A percentile compares a stretch with the other conserved stretches of the same genome.
These are phyloP conservation scores for Hanseniaspora lachancei DNA, from an alignment of 805 yeast species.

Conservation along the genomic window DNA sequence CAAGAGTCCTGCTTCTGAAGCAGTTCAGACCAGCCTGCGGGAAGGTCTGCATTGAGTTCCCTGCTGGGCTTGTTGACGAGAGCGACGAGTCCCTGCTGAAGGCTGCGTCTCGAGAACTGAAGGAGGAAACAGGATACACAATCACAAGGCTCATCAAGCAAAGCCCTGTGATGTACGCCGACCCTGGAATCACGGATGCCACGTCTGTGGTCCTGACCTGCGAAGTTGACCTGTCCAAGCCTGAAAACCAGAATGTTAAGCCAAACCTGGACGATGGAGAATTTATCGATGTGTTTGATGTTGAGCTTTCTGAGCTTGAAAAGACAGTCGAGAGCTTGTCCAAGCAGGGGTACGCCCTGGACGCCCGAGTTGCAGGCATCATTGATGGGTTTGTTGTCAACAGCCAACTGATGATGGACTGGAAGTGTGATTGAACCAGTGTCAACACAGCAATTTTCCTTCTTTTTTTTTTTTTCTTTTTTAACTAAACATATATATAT, in stretches of 20 bases:
- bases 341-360: constrained; percentile 60
- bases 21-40: constrained; percentile 89
- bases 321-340: constrained; percentile 39
- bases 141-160: constrained; percentile 45
- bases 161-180: constrained; percentile 47
- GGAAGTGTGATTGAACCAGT: constrained; percentile 7
- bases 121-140: constrained; percentile 80
- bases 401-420: constrained; percentile 10
- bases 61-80: constrained; percentile 89
- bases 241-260: constrained; percentile 53
- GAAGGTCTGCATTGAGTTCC: constrained; percentile 81
- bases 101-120: constrained; percentile 77
- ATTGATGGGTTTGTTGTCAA: constrained; percentile 4
- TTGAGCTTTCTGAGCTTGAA: constrained; percentile 49
- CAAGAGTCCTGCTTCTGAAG: constrained; percentile 53
- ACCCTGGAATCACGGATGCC: constrained; percentile 86
- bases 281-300: constrained; percentile 76
- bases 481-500: too few relatives aligned
- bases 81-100: constrained; percentile 51
- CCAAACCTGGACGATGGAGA: constrained; percentile 80
- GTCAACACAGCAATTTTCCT: too few relatives aligned
- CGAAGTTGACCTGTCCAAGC: constrained; percentile 55
- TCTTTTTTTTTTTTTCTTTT: too few relatives aligned
- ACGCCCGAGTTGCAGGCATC: constrained; percentile 49
- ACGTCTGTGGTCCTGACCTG: constrained; percentile 69